A percentile compares a stretch with the other conserved stretches of the same genome.
These are phyloP conservation scores for Podosphaera aphanis DNA, from an alignment of 2,329 filamentous ascomycete genomes.

Conservation along the genomic window DNA sequence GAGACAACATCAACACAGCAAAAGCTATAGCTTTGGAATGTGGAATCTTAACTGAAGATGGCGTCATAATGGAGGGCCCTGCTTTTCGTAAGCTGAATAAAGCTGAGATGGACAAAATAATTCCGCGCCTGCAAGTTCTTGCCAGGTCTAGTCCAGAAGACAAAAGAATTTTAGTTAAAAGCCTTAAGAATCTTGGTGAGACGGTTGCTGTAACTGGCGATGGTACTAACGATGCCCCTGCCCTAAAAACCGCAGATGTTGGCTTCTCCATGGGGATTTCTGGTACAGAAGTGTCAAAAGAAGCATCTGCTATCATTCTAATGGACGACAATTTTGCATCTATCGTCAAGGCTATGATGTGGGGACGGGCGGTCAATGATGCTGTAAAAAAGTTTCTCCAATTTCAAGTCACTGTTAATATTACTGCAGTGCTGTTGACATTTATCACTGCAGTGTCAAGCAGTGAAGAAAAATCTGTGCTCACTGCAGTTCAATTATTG, in stretches of 20 bases:
- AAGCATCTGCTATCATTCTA: conserved; percentile 35
- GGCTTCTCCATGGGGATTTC: conserved; percentile 46
- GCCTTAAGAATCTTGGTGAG: conserved; percentile 39
- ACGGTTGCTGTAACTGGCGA: conserved; percentile 44
- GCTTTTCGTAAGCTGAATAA: conserved; percentile 38
- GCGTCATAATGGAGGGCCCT: conserved; percentile 44
- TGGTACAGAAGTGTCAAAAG: conserved; percentile 40
- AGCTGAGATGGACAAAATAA: conserved; percentile 30
- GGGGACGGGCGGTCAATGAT: conserved; percentile 34
- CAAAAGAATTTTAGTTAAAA: conserved; percentile 40
- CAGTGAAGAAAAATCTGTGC: conserved; percentile 36
- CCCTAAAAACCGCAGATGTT: conserved; percentile 41
- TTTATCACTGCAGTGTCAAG: conserved; percentile 55
- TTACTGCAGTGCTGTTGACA: conserved; percentile 55
- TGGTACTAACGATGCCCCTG: conserved; percentile 42
- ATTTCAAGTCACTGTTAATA: conserved; percentile 50
- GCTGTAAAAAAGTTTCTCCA: conserved; percentile 30
- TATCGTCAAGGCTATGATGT: conserved; percentile 37
- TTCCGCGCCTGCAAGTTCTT: conserved; percentile 42
- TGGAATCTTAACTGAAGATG: conserved; percentile 31
- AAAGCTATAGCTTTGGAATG: conserved; percentile 52
- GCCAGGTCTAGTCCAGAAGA: conserved; percentile 48
- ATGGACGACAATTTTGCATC: conserved; percentile 40
- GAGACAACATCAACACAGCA: conserved; percentile 49
- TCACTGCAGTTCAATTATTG: conserved; percentile 57